These are phyloP conservation scores for Paspalum notatum DNA, from an alignment of 176 grass and related monocot genomes.

Conservation along the genomic window DNA sequence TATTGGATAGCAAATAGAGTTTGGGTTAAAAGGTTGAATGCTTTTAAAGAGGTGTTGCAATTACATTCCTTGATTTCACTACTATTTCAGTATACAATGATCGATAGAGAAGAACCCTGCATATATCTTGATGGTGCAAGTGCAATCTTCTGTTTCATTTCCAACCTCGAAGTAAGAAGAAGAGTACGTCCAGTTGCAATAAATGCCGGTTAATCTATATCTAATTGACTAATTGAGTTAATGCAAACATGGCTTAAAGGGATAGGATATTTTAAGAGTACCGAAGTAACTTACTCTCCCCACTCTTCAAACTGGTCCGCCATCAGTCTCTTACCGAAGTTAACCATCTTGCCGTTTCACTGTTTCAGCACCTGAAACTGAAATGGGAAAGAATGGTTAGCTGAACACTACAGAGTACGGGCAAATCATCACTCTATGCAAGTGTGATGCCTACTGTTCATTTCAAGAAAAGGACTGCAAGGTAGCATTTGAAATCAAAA, in stretches of 20 bases:
- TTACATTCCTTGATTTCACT: background rate
- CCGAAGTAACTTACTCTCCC: constrained; percentile 65
- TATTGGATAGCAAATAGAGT: no score
- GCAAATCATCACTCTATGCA: no score
- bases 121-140: background rate
- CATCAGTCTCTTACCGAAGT: constrained; percentile 80
- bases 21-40: no score
- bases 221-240: background rate
- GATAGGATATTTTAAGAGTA: background rate
- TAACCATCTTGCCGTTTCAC: constrained; percentile 76
- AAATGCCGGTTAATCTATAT: constrained; percentile 9
- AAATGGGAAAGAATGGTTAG: constrained; percentile 21
- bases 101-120: background rate
- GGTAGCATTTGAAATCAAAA: background rate
- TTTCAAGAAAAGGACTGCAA: no score
- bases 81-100: constrained; percentile 4
- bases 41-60: no score
- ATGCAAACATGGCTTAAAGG: constrained; percentile 13
- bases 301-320: constrained; percentile 76
- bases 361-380: constrained; percentile 41
- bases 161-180: background rate
- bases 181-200: background rate
- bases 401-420: background rate
- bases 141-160: background rate
- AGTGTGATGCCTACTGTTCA: no score